Evolutionary conservation across 2,329 filamentous ascomycete genomes (phyloP).

Genomic region (Pseudofabraea citricarpa): DNA sequence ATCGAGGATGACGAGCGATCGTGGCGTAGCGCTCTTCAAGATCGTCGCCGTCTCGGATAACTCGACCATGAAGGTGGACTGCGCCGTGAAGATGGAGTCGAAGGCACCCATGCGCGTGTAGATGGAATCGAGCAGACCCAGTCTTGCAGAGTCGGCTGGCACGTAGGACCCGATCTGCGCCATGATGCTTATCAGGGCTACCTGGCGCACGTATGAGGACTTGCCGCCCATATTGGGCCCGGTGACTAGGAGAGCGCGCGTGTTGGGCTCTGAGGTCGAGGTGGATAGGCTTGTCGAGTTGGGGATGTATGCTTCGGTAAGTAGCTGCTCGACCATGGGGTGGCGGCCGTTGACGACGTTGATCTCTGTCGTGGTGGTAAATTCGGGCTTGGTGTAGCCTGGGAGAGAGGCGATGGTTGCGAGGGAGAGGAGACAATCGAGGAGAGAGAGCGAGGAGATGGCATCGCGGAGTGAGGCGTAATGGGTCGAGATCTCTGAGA

Average conservation of each 20-base stretch:
- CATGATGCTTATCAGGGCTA: slow-evolving; percentile 88
- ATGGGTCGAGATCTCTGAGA: slow-evolving; percentile 70
- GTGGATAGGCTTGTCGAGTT: slow-evolving; percentile 75
- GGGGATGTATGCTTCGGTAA: slow-evolving; percentile 84
- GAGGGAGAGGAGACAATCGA: slow-evolving; percentile 87
- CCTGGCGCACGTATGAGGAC: slow-evolving; percentile 91
- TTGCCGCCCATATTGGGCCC: slow-evolving; percentile 99
- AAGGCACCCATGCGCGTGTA: slow-evolving; percentile 93
- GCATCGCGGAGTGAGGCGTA: slow-evolving; percentile 90
- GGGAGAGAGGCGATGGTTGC: slow-evolving; percentile 79
- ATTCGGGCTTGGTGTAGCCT: slow-evolving; percentile 76
- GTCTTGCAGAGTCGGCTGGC: slow-evolving; percentile 66
- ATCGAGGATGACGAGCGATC: slow-evolving; percentile 85
- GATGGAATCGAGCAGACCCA: slow-evolving; percentile 86
- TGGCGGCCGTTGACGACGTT: slow-evolving; percentile 74
- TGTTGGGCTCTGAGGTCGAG: slow-evolving; percentile 56
- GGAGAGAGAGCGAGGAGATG: slow-evolving; percentile 75
- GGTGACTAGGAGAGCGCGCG: slow-evolving; percentile 64
- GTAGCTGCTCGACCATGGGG: slow-evolving; percentile 90
- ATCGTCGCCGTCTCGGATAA: slow-evolving; percentile 89
- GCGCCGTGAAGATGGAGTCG: slow-evolving; percentile 92
- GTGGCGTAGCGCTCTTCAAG: slow-evolving; percentile 78
- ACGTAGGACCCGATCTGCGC: slow-evolving; percentile 94
- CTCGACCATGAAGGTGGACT: slow-evolving; percentile 98
- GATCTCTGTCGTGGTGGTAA: slow-evolving; percentile 60